A percentile compares a stretch with the other conserved stretches of the same genome.
These are phyloP conservation scores for Chrysoporthe deuterocubensis DNA, from an alignment of 2,329 filamentous ascomycete species.

Conservation along the genomic window DNA sequence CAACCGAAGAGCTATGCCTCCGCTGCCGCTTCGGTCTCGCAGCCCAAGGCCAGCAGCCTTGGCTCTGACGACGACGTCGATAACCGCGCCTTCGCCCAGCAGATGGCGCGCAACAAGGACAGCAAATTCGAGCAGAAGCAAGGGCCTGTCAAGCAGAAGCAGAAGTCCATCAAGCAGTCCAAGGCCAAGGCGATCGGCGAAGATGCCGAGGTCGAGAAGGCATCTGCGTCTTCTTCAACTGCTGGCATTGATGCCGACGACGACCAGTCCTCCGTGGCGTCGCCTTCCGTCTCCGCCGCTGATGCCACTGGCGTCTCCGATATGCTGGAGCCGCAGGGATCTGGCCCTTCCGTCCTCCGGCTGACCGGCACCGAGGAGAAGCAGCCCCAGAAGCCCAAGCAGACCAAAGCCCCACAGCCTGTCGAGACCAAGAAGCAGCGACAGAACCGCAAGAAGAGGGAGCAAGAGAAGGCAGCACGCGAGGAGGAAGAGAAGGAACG, in stretches of 20 bases:
- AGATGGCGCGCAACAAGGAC: constrained; percentile 71
- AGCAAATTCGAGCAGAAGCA: constrained; percentile 69
- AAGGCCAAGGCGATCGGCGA: constrained; percentile 58
- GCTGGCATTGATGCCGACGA: constrained; percentile 79
- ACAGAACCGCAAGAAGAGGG: constrained; percentile 87
- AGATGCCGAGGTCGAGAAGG: constrained; percentile 49
- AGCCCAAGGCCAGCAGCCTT: constrained; percentile 41
- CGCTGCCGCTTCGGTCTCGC: background rate
- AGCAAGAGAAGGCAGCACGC: constrained; percentile 74
- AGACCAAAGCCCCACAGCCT: constrained; percentile 65
- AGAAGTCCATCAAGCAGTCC: constrained; percentile 73
- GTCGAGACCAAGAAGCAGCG: constrained; percentile 93
- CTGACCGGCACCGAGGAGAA: constrained; percentile 66
- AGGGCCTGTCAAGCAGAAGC: constrained; percentile 72
- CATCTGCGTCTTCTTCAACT: constrained; percentile 70
- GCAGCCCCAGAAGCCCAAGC: constrained; percentile 65
- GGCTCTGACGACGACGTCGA: constrained; percentile 65
- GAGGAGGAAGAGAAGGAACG: constrained; percentile 81
- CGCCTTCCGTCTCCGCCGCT: constrained; percentile 63
- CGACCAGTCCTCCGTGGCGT: constrained; percentile 72
- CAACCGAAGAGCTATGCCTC: constrained; percentile 42
- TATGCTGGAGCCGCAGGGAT: constrained; percentile 79
- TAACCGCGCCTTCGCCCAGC: constrained; percentile 76
- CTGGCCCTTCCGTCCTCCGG: constrained; percentile 76
- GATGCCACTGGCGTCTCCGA: constrained; percentile 77